Percentiles rank a stretch among this genome's conserved stretches.
These are phyloP conservation scores for Heimioporus retisporus DNA, from an alignment of 1,284 basidiomycete species.

Conservation along the genomic window DNA sequence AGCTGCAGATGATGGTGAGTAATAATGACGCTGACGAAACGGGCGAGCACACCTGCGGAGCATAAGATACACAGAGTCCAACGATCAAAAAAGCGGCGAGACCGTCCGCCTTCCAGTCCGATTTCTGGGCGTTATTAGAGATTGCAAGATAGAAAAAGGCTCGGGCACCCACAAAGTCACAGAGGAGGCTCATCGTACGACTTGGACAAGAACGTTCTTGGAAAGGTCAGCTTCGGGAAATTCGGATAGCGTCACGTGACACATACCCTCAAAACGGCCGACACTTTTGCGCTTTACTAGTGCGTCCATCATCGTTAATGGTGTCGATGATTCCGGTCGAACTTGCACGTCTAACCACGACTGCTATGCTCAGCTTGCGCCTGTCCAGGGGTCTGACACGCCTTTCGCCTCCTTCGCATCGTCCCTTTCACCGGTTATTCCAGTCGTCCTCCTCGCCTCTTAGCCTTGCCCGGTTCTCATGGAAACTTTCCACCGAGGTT, in stretches of 20 bases:
- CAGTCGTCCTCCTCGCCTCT: neutral
- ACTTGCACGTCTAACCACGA: constrained; percentile 27
- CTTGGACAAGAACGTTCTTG: too few relatives aligned
- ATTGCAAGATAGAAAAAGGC: neutral
- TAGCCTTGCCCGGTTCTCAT: neutral
- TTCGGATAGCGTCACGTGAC: too few relatives aligned
- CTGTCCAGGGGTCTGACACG: constrained; percentile 2
- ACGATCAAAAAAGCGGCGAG: constrained; percentile 81
- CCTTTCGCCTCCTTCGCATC: constrained; percentile 13
- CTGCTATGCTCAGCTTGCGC: constrained; percentile 15
- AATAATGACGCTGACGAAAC: neutral
- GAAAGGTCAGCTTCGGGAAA: too few relatives aligned
- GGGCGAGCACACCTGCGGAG: constrained; percentile 76
- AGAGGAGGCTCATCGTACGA: constrained; percentile 21
- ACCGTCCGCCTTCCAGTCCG: constrained; percentile 81
- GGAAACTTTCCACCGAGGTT: neutral
- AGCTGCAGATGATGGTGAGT: constrained; percentile 56
- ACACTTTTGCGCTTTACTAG: too few relatives aligned
- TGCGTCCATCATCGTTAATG: too few relatives aligned
- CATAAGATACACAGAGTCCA: constrained; percentile 89
- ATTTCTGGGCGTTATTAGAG: constrained; percentile 56
- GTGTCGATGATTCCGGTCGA: constrained; percentile 11
- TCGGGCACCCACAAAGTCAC: constrained; percentile 28
- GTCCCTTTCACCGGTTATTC: constrained; percentile 18
- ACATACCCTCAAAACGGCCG: too few relatives aligned